Base-by-base conservation (phyloP, 441 rosid species). In the Adansonia gregorii region DNA sequence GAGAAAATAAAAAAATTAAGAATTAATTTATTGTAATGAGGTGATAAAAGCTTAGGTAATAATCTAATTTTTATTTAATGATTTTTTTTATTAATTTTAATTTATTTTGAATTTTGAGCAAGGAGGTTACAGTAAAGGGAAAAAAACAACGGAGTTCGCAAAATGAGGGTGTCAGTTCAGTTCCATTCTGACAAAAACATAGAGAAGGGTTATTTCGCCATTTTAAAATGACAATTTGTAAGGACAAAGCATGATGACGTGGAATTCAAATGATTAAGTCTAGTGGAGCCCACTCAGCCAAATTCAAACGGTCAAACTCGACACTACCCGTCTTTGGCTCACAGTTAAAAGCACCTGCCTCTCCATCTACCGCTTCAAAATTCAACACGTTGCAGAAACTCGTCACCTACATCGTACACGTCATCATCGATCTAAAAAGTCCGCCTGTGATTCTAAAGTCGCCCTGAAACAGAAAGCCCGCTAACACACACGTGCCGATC, bases 401-500 rank as follows among this genome's bases (percentile, higher is more conserved):
- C 51, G 6, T 54, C 12, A 2, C 3, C 56, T 14, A 12, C 8
- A 1, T 31, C 11, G 65, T 17, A 39, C 67, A 17, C 49, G 72
- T 61, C 27, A 22, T 1, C 14, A 3, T 12, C 60, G 15, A 49
- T 49, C 60, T 20, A 3, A 69, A 69, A 22, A 41, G 4, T 63
- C 51, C 9, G 10, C 3, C 0, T 0, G 59, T 69, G 43, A 49
- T 14, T 49, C 24, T 39, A 49, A 39, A 65, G n/a, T 14, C n/a
- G 31, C 64, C 64, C 48, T 10, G 12, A 19, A 67, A 41, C 51
- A 27, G 19, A 61, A 75, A 41, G 20, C 74, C 74, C 77, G 56
- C 74, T 56, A 65, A 64, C 0, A 3, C 41, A 63, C 76, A 43
- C 76, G 76, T 54, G 76, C 20, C 72, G 7, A 22, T 52, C 67